A percentile compares a stretch with the other conserved stretches of the same genome.
Conservation (phyloP, 2,329 filamentous ascomycete species). For the Fusarium torulosum region DNA sequence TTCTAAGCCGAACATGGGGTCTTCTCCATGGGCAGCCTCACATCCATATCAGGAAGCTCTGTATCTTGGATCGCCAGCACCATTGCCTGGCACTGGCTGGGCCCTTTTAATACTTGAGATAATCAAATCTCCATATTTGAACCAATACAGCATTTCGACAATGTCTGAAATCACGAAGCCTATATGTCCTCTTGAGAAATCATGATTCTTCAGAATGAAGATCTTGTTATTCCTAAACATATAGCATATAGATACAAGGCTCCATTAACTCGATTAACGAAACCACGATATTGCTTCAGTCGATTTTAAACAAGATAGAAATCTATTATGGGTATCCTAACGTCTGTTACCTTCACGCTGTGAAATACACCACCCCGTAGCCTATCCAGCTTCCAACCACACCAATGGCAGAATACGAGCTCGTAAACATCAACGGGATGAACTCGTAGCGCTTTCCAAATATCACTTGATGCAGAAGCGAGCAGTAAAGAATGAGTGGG, state of each 20-base stretch:
- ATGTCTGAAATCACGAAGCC: no score
- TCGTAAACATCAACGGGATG: conserved; percentile 95
- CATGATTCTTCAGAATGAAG: not conserved
- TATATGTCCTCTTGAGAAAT: not conserved
- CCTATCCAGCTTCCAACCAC: conserved; percentile 96
- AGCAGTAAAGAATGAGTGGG: conserved; percentile 89
- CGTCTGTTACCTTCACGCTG: conserved; percentile 55
- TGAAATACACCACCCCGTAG: conserved; percentile 92
- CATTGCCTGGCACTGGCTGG: conserved; percentile 4
- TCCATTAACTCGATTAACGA: not conserved
- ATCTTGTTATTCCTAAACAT: not conserved
- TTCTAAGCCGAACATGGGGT: conserved; percentile 14
- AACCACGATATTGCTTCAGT: not conserved
- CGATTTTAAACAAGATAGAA: conserved; percentile 5
- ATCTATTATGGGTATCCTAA: conserved; percentile 46
- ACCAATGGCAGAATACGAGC: conserved; percentile 93
- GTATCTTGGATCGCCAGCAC: conserved; percentile 30
- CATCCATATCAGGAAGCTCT: conserved; percentile 47
- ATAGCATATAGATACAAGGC: not conserved
- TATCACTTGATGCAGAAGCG: conserved; percentile 82
- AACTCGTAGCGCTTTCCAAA: conserved; percentile 90
- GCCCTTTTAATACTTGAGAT: not conserved
- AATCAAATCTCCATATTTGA: no score
- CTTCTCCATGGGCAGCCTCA: conserved; percentile 46
- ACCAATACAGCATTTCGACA: no score